These are phyloP conservation scores for Trichoderma asperelloides DNA, from an alignment of 495 filamentous ascomycete species.

Conservation along the genomic window DNA sequence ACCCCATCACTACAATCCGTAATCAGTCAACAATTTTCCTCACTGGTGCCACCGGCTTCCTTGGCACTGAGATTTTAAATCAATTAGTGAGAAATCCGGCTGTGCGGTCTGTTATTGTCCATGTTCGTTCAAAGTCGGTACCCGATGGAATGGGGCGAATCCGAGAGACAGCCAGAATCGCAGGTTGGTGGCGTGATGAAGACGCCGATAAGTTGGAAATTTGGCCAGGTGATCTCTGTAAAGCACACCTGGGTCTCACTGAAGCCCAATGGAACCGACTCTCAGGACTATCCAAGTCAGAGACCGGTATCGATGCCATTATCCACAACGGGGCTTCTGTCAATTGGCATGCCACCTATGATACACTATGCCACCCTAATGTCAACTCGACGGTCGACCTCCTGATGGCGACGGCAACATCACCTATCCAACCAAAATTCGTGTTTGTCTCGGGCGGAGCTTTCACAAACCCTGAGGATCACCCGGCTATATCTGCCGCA, in stretches of 20 bases:
- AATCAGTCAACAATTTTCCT: background rate
- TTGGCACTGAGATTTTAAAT: background rate
- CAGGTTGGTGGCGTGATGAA: conserved; percentile 3
- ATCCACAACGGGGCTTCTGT: conserved; percentile 7
- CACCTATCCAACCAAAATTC: background rate
- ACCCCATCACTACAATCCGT: background rate
- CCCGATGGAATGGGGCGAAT: background rate
- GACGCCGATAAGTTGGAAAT: background rate
- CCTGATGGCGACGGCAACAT: background rate
- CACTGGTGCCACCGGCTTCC: conserved; percentile 1
- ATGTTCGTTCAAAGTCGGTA: background rate
- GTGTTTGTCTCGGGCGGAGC: conserved; percentile 6
- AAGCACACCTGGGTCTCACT: background rate
- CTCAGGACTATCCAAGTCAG: background rate
- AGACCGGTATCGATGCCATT: background rate
- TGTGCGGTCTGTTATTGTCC: background rate
- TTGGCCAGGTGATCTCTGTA: background rate
- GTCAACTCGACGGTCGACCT: conserved; percentile 4
- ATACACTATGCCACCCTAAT: background rate
- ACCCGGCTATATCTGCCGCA: background rate
- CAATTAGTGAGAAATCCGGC: background rate
- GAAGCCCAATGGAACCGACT: background rate
- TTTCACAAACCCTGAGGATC: background rate
- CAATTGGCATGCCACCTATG: conserved; percentile 5
- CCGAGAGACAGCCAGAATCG: background rate